A percentile compares a stretch with the other conserved stretches of the same genome.
These are phyloP conservation scores for Penicillium sumatraense DNA, from an alignment of 2,329 filamentous ascomycete species.

Conservation along the genomic window DNA sequence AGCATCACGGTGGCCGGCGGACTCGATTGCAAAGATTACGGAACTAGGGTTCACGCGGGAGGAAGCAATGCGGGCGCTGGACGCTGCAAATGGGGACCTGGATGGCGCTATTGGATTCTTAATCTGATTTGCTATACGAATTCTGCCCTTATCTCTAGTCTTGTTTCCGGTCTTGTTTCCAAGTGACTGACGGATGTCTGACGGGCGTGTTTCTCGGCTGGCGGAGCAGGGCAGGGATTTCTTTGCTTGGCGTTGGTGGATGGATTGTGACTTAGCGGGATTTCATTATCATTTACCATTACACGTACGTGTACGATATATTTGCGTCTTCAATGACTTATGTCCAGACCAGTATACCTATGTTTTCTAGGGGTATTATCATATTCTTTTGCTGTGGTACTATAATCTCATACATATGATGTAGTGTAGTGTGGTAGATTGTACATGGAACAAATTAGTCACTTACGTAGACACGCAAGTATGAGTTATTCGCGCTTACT, in stretches of 20 bases:
- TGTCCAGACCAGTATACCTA: too few relatives aligned
- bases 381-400: too few relatives aligned
- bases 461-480: too few relatives aligned
- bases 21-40: slow-evolving; percentile 75
- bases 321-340: not conserved
- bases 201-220: too few relatives aligned
- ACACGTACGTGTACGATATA: slow-evolving; percentile 23
- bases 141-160: not conserved
- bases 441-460: too few relatives aligned
- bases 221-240: slow-evolving; percentile 4
- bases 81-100: slow-evolving; percentile 82
- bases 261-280: slow-evolving; percentile 24
- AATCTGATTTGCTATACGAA: slow-evolving; percentile 46
- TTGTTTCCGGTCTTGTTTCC: not conserved
- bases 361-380: too few relatives aligned
- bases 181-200: not conserved
- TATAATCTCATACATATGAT: not conserved
- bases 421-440: not conserved
- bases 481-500: slow-evolving; percentile 36
- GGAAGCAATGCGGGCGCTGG: slow-evolving; percentile 77
- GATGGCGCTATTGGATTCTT: slow-evolving; percentile 86
- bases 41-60: slow-evolving; percentile 77
- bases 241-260: slow-evolving; percentile 18
- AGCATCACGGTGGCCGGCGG: slow-evolving; percentile 55
- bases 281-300: slow-evolving; percentile 9